phyloP scores from a whole-genome alignment of 805 yeast species.

The Candida chilensis region DNA sequence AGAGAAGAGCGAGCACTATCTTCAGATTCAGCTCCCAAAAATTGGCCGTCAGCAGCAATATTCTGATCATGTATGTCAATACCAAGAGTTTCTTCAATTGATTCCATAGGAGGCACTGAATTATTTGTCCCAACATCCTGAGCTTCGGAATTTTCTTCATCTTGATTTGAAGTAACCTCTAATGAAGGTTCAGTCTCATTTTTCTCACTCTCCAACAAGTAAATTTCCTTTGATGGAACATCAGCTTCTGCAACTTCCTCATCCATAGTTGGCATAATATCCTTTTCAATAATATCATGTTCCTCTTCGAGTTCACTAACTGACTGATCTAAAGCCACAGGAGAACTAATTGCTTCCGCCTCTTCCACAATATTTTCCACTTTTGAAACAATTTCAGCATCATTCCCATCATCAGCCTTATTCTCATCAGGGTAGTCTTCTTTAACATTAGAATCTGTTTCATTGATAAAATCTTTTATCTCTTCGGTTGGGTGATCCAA shows the following conservation, averaged over 20 bases:
- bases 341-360: no score
- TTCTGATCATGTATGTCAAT: not conserved
- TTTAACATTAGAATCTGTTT: slow-evolving; percentile 11
- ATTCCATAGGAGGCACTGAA: slow-evolving; percentile 1
- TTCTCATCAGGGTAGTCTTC: slow-evolving; percentile 1
- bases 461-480: slow-evolving; percentile 10
- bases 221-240: not conserved
- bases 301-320: slow-evolving; percentile 3
- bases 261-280: slow-evolving; percentile 3
- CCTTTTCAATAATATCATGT: slow-evolving; percentile 4
- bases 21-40: slow-evolving; percentile 1
- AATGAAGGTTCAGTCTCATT: slow-evolving; percentile 1
- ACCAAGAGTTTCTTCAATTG: slow-evolving; percentile 2
- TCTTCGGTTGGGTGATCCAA: no score
- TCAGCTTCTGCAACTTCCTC: slow-evolving; percentile 2
- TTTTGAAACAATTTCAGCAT: not conserved
- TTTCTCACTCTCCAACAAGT: slow-evolving; percentile 3
- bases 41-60: not conserved
- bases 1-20: slow-evolving; percentile 1
- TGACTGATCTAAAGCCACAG: slow-evolving; percentile 1
- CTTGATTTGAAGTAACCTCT: not conserved
- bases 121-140: not conserved
- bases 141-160: not conserved
- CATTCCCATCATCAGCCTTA: not conserved
- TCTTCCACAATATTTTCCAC: no score